Conservation (phyloP, 106 monocot species). For the Cymbidium sinense region DNA sequence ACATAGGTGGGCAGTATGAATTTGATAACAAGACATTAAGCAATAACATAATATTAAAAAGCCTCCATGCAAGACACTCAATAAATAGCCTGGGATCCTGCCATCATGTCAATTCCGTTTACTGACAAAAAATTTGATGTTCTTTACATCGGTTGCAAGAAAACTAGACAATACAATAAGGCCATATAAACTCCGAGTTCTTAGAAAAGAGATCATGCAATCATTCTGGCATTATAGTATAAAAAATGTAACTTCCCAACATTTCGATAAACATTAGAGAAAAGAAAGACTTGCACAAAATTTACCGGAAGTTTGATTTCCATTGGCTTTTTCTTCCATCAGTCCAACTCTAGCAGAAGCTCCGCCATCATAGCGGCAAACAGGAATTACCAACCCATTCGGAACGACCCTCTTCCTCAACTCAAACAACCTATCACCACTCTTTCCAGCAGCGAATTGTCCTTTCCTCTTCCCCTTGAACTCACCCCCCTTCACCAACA, state of each 20-base stretch:
- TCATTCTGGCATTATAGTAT: background rate
- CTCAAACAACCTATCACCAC: slow-evolving; percentile 1
- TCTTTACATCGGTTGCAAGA: background rate
- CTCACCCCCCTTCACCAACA: slow-evolving; percentile 13
- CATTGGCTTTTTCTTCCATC: background rate
- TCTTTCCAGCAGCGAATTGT: background rate
- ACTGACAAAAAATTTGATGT: background rate
- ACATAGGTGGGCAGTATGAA: background rate
- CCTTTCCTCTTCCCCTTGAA: slow-evolving; percentile 11
- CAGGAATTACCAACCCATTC: background rate
- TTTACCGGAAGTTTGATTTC: background rate
- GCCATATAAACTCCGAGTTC: background rate
- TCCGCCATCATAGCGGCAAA: background rate
- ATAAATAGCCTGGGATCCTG: background rate
- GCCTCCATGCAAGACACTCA: background rate
- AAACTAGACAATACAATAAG: background rate
- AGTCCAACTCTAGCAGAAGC: background rate
- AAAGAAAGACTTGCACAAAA: background rate
- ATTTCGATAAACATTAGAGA: background rate
- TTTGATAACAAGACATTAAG: background rate
- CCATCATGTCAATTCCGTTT: background rate
- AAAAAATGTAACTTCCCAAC: background rate
- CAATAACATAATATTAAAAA: background rate
- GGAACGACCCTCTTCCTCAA: slow-evolving; percentile 2
- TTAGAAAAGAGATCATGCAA: background rate